phyloP scores from a whole-genome alignment of 768 basidiomycete species.

The Lactarius trivialis region DNA sequence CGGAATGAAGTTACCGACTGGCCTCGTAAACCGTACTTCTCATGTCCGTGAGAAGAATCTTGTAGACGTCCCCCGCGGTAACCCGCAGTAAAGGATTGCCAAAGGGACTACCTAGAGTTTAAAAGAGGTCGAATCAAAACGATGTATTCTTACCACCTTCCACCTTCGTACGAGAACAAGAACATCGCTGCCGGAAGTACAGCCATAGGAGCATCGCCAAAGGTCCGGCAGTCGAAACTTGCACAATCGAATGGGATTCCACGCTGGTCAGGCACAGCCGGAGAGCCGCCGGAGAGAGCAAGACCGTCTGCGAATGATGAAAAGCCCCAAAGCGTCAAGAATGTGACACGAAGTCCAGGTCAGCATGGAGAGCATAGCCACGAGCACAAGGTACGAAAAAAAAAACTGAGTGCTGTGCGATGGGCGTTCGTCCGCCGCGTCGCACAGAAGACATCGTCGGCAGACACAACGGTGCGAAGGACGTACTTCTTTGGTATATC shows the following conservation, averaged over 20 bases:
- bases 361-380: neutral
- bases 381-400: neutral
- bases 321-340: neutral
- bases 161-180: neutral
- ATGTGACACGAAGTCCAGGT: neutral
- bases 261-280: neutral
- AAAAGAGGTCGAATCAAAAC: neutral
- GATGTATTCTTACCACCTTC: neutral
- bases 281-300: neutral
- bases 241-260: no score
- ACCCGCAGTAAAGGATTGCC: neutral
- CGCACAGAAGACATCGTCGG: neutral
- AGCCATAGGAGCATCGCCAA: neutral
- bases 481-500: neutral
- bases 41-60: neutral
- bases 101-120: neutral
- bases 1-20: neutral
- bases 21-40: no score
- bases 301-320: neutral
- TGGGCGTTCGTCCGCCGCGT: neutral
- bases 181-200: neutral
- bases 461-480: neutral
- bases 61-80: neutral
- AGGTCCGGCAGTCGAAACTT: neutral
- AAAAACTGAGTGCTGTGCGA: neutral